Base-by-base conservation (phyloP, 371 early-diverging fungal species). In the Funneliformis caledonium region DNA sequence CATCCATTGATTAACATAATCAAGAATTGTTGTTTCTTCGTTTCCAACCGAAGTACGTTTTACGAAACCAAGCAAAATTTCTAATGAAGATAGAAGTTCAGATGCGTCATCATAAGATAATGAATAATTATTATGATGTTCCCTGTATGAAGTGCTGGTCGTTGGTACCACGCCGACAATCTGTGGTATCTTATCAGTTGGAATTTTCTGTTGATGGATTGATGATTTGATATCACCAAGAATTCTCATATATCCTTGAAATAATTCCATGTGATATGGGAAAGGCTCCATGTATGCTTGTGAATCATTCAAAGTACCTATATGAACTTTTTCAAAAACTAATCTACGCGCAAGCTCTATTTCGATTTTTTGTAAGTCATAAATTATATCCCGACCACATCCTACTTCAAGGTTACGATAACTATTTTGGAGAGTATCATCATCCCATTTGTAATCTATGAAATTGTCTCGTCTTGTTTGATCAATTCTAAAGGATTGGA, bases 1-100 rank as follows among this genome's bases (percentile, higher is more conserved):
- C 62, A 75, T 68, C 81, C 81, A 81, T 56, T 74, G 61, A n/a
- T 81, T 52, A 43, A 72, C 61, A 65, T 74, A 80, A n/a, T 80
- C 72, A 48, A 16, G 48, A 50, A 80, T 61, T 6, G 8, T 19
- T 8, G 74, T 73, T 10, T 72, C 61, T n/a, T 45, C n/a, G 42
- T 64, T 50, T 33, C 72, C 61, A 68, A 48, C 45, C 11, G 75
- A 43, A 12, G 22, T 80, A 19, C 80, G 37, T 62, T 72, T 74
- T 22, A 80, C 64, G 45, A 73, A 80, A 56, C 80, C 72, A 16
- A 80, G 50, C 14, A 80, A 47, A 47, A 80, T 80, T 74, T 80
- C 80, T 37, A 80, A 59, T 12, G 50, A 62, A 47, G 80, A 50
- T 14, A 80, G 62, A n/a, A 80, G 52, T 33, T 80, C 74, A 16